These are phyloP conservation scores for Ophiostoma perfectum DNA, from an alignment of 2,329 filamentous ascomycete genomes.

Conservation along the genomic window DNA sequence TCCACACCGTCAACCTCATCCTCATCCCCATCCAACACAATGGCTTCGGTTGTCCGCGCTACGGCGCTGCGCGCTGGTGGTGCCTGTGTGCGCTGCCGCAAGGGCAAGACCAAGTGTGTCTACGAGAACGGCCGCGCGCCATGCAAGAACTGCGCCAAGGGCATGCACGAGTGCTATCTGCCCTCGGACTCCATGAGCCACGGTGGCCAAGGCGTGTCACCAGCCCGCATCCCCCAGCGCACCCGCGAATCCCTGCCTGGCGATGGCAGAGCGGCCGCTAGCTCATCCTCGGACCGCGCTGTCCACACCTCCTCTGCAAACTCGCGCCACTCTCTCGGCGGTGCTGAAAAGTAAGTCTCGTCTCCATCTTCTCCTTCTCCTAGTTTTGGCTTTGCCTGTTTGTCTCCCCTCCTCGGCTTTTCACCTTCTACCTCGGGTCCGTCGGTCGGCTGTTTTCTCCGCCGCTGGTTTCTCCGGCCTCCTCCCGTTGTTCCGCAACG, in stretches of 20 bases:
- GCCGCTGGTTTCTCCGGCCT: not conserved
- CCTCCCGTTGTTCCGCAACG: no score
- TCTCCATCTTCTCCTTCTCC: constrained; percentile 14
- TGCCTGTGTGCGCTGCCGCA: constrained; percentile 58
- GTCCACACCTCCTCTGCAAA: constrained; percentile 41
- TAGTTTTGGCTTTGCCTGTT: not conserved
- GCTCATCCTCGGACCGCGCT: constrained; percentile 39
- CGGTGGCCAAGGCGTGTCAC: constrained; percentile 52
- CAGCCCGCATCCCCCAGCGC: constrained; percentile 48
- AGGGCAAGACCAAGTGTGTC: constrained; percentile 60
- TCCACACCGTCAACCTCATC: not conserved
- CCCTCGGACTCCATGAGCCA: constrained; percentile 57
- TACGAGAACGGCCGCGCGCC: constrained; percentile 59
- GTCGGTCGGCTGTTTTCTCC: not conserved
- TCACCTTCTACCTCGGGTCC: not conserved
- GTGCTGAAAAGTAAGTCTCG: constrained; percentile 51
- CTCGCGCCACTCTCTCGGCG: constrained; percentile 44
- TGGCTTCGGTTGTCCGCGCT: constrained; percentile 49
- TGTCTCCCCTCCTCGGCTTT: not conserved
- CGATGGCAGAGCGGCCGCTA: constrained; percentile 42
- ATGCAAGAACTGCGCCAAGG: constrained; percentile 59
- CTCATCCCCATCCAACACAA: constrained; percentile 26
- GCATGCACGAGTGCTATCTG: constrained; percentile 59
- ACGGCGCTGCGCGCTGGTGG: constrained; percentile 57
- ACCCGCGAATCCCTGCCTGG: constrained; percentile 51